Base-by-base conservation (phyloP, 495 filamentous ascomycete species). In the Terfezia claveryi region DNA sequence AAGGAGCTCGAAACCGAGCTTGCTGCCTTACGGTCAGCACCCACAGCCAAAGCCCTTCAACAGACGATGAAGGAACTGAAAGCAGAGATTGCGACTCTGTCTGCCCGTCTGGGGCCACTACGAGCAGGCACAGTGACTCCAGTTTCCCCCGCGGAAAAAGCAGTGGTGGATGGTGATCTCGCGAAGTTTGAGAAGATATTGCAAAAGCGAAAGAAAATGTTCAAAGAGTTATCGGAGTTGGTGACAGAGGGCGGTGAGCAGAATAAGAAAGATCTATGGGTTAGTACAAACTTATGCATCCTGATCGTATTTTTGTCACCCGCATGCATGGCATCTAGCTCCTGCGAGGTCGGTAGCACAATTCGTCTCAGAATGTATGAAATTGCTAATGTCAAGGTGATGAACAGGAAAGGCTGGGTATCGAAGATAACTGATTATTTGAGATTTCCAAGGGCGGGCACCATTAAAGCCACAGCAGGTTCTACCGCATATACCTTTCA, bases 171-270 rank as follows among this genome's bases (percentile, higher is more conserved):
- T 7, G 23, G 23, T 27, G 63, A 66, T 17, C 54, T 58, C 37
- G 44, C 41, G 14, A 56, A 54, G 36, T 51, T 62, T 37, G 57
- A 59, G 49, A 57, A 32, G 23, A 38, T 58, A 27, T 49, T 61
- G 16, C 55, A 52, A 38, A 50, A 36, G 20, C 58, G 63, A 20
- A 57, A 41, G 44, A 65, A 61, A 23, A 58, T 54, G 50, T 66
- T 65, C 58, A 62, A 65, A 37, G 58, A 58, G 37, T 63, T 66
- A 51, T 65, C 59, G 62, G 63, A 17, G 38, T 57, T 56, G 20
- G 55, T 66, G 17, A 57, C 55, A 50, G 63, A 66, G 57, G 56
- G 55, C 14, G 58, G 57, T 50, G 57, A 60, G 20, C 49, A 53
- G 23, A 61, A 57, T 57, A 57, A 54, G 12, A 58, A 51, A 54